A percentile compares a stretch with the other conserved stretches of the same genome.
Conservation (phyloP, 208 protist genomes). For the Sergeia podlipaevii region DNA sequence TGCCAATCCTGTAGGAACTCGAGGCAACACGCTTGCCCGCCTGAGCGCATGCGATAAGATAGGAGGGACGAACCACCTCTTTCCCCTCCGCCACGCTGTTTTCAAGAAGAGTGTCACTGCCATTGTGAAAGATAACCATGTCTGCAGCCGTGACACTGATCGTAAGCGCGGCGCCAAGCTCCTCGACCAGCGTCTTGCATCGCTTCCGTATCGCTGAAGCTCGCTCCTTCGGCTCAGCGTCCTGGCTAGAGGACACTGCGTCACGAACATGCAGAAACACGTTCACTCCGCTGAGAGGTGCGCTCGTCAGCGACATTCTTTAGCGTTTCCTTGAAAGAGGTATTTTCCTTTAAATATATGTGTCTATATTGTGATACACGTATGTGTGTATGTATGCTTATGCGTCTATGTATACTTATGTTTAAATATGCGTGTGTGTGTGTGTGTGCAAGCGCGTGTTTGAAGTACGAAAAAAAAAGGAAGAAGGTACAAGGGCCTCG, state of each 20-base stretch:
- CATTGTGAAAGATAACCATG: constrained; percentile 51
- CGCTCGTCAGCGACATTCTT: neutral
- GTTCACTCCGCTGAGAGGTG: constrained; percentile 34
- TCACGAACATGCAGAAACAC: constrained; percentile 62
- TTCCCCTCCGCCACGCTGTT: constrained; percentile 22
- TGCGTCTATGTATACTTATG: neutral
- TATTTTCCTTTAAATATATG: constrained; percentile 1
- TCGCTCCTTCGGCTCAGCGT: neutral
- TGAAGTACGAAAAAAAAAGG: too few species aligned
- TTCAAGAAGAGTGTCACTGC: constrained; percentile 24
- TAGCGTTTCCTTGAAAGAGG: neutral
- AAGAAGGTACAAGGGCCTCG: too few species aligned
- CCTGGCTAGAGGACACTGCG: neutral
- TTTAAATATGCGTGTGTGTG: neutral
- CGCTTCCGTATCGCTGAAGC: constrained; percentile 5
- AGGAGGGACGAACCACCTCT: constrained; percentile 37
- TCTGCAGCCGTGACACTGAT: constrained; percentile 45
- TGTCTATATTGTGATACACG: neutral
- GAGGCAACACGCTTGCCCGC: constrained; percentile 18
- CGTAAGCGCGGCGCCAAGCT: constrained; percentile 58
- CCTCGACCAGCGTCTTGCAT: constrained; percentile 15
- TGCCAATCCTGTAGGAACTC: constrained; percentile 12
- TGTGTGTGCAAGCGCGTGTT: too few species aligned
- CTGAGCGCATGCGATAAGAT: constrained; percentile 33
- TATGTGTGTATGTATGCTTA: neutral